A percentile compares a stretch with the other conserved stretches of the same genome.
Evolutionary conservation across 2,329 filamentous ascomycete species (phyloP).

Genomic region (Stemphylium beticola): DNA sequence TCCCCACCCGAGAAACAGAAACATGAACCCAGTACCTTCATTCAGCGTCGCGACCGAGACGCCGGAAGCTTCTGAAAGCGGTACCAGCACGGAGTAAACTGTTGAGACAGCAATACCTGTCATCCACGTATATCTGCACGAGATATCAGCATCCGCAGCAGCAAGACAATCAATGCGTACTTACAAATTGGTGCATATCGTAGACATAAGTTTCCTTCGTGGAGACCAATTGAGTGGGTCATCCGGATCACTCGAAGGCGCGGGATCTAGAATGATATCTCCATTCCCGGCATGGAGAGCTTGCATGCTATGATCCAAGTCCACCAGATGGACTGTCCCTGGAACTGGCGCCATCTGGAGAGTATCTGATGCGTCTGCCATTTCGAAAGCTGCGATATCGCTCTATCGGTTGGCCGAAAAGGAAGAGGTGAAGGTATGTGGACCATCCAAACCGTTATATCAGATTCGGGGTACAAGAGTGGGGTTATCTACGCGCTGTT

Average conservation of each 20-base stretch:
- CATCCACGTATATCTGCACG: constrained; percentile 57
- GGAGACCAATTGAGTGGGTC: constrained; percentile 47
- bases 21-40: constrained; percentile 60
- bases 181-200: constrained; percentile 32
- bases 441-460: not conserved
- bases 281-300: constrained; percentile 46
- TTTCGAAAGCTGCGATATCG: not conserved
- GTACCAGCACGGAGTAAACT: constrained; percentile 59
- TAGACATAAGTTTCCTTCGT: constrained; percentile 31
- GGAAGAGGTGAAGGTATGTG: not conserved
- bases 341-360: constrained; percentile 30
- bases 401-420: not conserved
- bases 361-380: constrained; percentile 4
- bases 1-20: constrained; percentile 59
- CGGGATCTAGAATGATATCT: constrained; percentile 52
- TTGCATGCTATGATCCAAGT: constrained; percentile 47
- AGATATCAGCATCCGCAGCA: constrained; percentile 25
- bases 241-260: constrained; percentile 43
- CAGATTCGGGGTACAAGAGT: not conserved
- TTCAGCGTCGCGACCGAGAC: constrained; percentile 55
- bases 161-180: not conserved
- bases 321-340: constrained; percentile 54
- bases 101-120: constrained; percentile 57
- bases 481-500: constrained; percentile 3
- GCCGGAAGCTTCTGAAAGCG: constrained; percentile 56